Percentiles rank a stretch among this genome's conserved stretches.
Evolutionary conservation across 179 eudicot species (phyloP).

Genomic region (Silene noctiflora): DNA sequence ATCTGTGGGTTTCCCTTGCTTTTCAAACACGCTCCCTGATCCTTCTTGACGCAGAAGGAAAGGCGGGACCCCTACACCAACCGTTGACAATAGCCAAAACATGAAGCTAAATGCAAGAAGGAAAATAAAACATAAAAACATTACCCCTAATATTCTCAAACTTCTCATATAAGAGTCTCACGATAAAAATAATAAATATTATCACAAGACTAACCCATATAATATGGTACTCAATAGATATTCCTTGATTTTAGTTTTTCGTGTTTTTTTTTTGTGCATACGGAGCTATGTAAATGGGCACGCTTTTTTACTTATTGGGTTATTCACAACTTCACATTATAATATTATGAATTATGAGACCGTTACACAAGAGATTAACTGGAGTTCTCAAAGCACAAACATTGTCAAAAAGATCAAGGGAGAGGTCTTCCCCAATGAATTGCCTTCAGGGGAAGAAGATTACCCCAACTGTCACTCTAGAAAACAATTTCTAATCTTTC

Average conservation of each 20-base stretch:
- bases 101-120: not conserved
- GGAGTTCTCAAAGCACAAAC: too few species aligned
- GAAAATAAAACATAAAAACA: not conserved
- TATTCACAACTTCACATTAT: too few species aligned
- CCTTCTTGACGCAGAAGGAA: slow-evolving; percentile 45
- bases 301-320: not conserved
- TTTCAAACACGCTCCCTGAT: slow-evolving; percentile 28
- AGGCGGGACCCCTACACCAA: slow-evolving; percentile 49
- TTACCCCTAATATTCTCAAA: not conserved
- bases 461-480: too few species aligned
- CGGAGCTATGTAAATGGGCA: not conserved
- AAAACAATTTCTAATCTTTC: too few species aligned
- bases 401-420: too few species aligned
- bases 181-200: not conserved
- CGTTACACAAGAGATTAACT: too few species aligned
- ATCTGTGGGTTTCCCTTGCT: slow-evolving; percentile 54
- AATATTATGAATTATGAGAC: too few species aligned
- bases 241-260: not conserved
- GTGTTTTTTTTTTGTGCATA: not conserved
- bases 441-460: too few species aligned
- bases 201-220: not conserved
- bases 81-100: not conserved
- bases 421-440: too few species aligned
- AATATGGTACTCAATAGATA: not conserved
- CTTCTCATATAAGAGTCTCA: too few species aligned